A percentile compares a stretch with the other conserved stretches of the same genome.
These are phyloP conservation scores for Berkeleyomyces rouxiae DNA, from an alignment of 2,329 filamentous ascomycete genomes.

Conservation along the genomic window DNA sequence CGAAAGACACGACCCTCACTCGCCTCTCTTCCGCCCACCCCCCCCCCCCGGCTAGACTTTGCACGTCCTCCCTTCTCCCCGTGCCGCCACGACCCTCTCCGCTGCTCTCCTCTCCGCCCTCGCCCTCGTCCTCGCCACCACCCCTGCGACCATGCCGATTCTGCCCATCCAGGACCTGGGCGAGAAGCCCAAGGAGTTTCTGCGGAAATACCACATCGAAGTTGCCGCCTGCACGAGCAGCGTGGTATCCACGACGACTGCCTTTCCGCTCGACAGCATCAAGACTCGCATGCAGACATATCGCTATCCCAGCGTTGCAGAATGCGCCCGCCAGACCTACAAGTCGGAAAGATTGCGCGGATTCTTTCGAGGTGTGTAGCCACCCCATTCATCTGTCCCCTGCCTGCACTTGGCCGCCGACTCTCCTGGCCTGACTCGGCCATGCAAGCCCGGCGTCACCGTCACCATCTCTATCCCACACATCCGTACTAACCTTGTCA, in stretches of 20 bases:
- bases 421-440: background rate
- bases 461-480: background rate
- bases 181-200: slow-evolving; percentile 11
- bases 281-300: slow-evolving; percentile 86
- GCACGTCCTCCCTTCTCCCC: background rate
- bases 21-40: background rate
- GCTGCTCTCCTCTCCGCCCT: background rate
- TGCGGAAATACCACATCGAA: slow-evolving; percentile 50
- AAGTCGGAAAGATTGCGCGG: slow-evolving; percentile 53
- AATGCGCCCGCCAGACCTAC: slow-evolving; percentile 64
- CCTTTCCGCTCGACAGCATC: slow-evolving; percentile 78
- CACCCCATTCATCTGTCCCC: background rate
- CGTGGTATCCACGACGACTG: slow-evolving; percentile 58
- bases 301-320: slow-evolving; percentile 55
- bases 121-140: background rate
- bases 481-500: background rate
- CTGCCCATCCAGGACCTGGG: slow-evolving; percentile 8
- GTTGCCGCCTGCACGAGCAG: slow-evolving; percentile 63
- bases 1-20: background rate
- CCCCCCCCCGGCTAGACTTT: background rate
- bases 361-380: slow-evolving; percentile 58
- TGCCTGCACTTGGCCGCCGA: background rate
- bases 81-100: background rate
- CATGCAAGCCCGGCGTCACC: background rate
- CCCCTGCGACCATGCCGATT: slow-evolving; percentile 7